Evolutionary conservation across 805 yeast genomes (phyloP).

Genomic region (Saturnispora kantuleensis): DNA sequence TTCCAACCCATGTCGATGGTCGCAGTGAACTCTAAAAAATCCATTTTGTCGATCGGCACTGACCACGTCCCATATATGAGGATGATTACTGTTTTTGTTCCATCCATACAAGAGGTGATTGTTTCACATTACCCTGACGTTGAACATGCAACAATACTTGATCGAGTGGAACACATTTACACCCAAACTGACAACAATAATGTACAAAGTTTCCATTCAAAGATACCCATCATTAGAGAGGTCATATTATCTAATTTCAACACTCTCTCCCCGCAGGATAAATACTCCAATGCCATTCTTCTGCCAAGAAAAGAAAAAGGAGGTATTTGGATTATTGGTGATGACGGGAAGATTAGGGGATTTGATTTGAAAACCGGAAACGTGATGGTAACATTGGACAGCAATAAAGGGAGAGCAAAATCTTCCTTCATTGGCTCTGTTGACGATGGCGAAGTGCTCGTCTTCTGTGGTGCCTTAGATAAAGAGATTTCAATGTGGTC

Average conservation of each 20-base stretch:
- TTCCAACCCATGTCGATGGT: conserved; percentile 48
- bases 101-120: conserved; percentile 21
- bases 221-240: conserved; percentile 25
- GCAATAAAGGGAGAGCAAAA: conserved; percentile 40
- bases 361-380: conserved; percentile 37
- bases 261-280: conserved; percentile 59
- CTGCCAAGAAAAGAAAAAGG: conserved; percentile 17
- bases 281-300: conserved; percentile 44
- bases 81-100: conserved; percentile 43
- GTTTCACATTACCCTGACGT: conserved; percentile 8
- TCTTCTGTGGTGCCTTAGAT: conserved; percentile 44
- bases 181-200: conserved; percentile 1
- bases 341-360: conserved; percentile 58
- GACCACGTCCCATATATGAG: conserved; percentile 75
- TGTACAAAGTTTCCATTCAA: conserved; percentile 18
- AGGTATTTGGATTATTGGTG: conserved; percentile 63
- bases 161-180: conserved; percentile 5
- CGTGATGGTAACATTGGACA: conserved; percentile 27
- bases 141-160: not conserved
- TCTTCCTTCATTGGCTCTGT: conserved; percentile 25
- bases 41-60: conserved; percentile 52
- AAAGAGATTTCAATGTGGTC: conserved; percentile 28
- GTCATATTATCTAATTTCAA: conserved; percentile 34
- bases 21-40: conserved; percentile 11
- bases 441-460: conserved; percentile 28